Evolutionary conservation across 164 flowering plant genomes (phyloP), one percentile per base, ranked within the genome.

Genomic region (Aristolochia fimbriata): DNA sequence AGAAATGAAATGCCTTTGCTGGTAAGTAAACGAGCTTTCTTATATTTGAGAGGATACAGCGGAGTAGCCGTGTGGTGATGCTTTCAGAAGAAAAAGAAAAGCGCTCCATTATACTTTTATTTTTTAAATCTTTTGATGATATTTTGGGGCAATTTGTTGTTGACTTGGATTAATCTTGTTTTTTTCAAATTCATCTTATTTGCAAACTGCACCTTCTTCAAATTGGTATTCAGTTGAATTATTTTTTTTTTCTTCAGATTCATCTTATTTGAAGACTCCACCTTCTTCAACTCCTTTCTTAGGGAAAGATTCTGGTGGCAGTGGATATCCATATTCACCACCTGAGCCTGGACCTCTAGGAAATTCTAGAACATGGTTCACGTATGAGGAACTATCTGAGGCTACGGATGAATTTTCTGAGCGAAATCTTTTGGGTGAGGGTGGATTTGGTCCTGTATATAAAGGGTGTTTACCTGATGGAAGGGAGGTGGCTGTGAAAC

Each of bases 371-470:
- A 51, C 88, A 16, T 78, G 75, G 74, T 90, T 83, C 73, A 69
- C 87, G 3, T 86, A 79, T 61, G 80, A 81, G 62, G 96, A 91
- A 60, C 76, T 91, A 21, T 65, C 65, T 49, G 74, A 70, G 54
- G 87, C 79, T 17, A 91, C 96, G 52, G 66, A 82, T 75, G 87
- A 91, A 22, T 91, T 91, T 77, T 83, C 96, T n/a, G 68, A 46
- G 37, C 72, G 77, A 6, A 86, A 91, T 76, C 79, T 88, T 58
- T 73, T 88, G 72, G 96, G 96, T 37, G 84, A 83, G 76, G 96
- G 97, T 65, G 97, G 96, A 57, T 91, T 91, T 74, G 96, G 97
- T 70, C 72, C 68, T 62, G 96, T 88, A 6, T 83, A 83, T 67
- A 86, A 83, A 74, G 97, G 97, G 27, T 46, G 12, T 55, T 75